phyloP scores from a whole-genome alignment of 78 protist genomes.

The Emiliania huxleyi region DNA sequence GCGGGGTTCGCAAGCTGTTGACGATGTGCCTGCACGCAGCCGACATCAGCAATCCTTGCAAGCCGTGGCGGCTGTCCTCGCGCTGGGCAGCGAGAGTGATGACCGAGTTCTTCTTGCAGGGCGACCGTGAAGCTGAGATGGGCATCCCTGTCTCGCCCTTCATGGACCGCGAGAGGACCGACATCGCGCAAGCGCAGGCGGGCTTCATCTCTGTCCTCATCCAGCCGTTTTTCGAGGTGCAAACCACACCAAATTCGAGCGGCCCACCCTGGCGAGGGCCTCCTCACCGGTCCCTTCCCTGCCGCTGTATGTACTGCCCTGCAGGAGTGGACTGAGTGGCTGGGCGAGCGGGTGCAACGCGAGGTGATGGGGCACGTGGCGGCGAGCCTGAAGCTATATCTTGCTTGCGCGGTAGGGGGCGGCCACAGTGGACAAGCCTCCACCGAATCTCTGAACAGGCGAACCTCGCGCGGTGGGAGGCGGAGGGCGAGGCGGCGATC shows the following conservation, averaged over 20 bases:
- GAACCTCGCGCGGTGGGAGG: no score
- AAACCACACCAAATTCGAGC: no score
- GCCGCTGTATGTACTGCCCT: no score
- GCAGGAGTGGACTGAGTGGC: neutral
- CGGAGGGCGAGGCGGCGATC: no score
- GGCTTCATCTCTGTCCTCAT: constrained; percentile 23
- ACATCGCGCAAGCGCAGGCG: neutral
- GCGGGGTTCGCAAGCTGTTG: neutral
- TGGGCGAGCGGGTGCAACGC: neutral
- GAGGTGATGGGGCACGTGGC: neutral
- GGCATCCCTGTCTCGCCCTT: constrained; percentile 37
- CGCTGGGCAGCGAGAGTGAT: constrained; percentile 36
- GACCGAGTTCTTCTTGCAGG: constrained; percentile 47
- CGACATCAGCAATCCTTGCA: constrained; percentile 41
- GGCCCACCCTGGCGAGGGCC: no score
- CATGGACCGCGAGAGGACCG: constrained; percentile 25
- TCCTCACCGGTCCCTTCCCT: no score
- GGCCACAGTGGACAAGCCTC: no score
- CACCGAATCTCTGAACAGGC: no score
- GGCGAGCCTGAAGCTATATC: no score
- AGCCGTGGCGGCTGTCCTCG: neutral
- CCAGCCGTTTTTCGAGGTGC: constrained; percentile 19
- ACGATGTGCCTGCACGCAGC: constrained; percentile 16
- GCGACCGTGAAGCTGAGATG: constrained; percentile 17
- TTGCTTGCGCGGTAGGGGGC: no score